These are phyloP conservation scores for Leccinum imitatum DNA, from an alignment of 768 basidiomycete species.

Conservation along the genomic window DNA sequence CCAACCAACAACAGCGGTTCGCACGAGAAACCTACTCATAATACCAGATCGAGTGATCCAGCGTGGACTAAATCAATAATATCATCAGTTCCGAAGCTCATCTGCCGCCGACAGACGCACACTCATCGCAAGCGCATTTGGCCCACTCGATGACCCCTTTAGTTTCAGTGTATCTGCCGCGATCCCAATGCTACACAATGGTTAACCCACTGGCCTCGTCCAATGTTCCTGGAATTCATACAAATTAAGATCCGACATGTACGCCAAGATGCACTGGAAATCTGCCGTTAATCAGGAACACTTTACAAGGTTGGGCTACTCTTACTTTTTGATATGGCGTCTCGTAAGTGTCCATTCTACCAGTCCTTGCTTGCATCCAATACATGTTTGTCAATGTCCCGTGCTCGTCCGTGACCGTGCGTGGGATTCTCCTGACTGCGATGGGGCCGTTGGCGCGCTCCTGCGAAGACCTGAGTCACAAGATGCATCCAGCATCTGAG, in stretches of 20 bases:
- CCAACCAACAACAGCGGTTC: background rate
- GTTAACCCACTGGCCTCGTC: slow-evolving; percentile 6
- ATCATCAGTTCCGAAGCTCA: slow-evolving; percentile 10
- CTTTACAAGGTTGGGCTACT: background rate
- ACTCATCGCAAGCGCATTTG: slow-evolving; percentile 57
- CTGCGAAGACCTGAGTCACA: slow-evolving; percentile 40
- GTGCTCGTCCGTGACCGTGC: slow-evolving; percentile 41
- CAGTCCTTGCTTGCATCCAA: slow-evolving; percentile 77
- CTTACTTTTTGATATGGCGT: slow-evolving; percentile 74
- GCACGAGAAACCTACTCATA: slow-evolving; percentile 53
- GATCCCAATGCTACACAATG: slow-evolving; percentile 49
- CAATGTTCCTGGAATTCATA: slow-evolving; percentile 36
- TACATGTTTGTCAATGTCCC: slow-evolving; percentile 59
- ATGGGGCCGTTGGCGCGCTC: slow-evolving; percentile 70
- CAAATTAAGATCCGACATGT: slow-evolving; percentile 80
- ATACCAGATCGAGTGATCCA: slow-evolving; percentile 81
- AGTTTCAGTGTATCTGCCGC: slow-evolving; percentile 57
- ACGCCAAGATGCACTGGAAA: slow-evolving; percentile 70
- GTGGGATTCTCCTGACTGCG: slow-evolving; percentile 54
- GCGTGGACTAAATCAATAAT: slow-evolving; percentile 41
- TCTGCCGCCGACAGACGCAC: slow-evolving; percentile 39
- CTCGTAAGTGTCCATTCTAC: slow-evolving; percentile 56
- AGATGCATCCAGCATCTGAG: slow-evolving; percentile 15
- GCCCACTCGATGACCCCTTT: slow-evolving; percentile 46
- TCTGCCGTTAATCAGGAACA: slow-evolving; percentile 4